Base-by-base conservation (phyloP, 2,329 filamentous ascomycete species). In the Bertia moriformis region DNA sequence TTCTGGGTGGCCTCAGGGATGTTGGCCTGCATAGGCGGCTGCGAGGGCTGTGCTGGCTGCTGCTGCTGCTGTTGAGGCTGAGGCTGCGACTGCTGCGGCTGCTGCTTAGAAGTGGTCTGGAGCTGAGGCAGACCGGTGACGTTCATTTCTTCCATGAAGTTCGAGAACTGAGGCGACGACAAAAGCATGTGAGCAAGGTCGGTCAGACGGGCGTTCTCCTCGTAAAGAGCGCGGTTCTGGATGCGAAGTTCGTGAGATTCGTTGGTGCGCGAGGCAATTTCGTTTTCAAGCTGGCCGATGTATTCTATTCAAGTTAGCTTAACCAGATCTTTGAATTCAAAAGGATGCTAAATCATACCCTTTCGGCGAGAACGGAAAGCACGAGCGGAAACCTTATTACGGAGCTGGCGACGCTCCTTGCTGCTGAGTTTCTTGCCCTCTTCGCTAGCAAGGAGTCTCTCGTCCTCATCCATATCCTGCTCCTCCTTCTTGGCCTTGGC, bases 361-460 rank as follows among this genome's bases (percentile, higher is more conserved):
- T 98, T 98, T 70, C 91, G 82, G 51, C 91, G 73, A n/a, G 88
- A 95, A 41, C 91, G 83, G 77, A 98, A 98, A 39, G 89, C 89
- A 49, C 91, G 85, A 45, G 91, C 91, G 32, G 91, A 98, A 3
- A 98, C 91, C 65, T 98, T 98, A 73, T 98, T 98, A 46, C 91
- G 78, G n/a, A 98, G 72, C 61, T 96, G 91, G 48, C 91, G 80
- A 43, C 91, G 80, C 62, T 96, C 88, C 65, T 96, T 96, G 68
- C 86, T 93, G 61, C 80, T 91, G n/a, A 98, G 73, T 67, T 95
- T 95, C 78, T 98, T 98, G 51, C 89, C 91, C 62, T 95, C 89
- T 52, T 98, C 91, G 44, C 87, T 95, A n/a, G 86, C 86, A 37
- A 95, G 69, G 7, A 95, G 69, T 48, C 85, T 74, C 68, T 96